A percentile compares a stretch with the other conserved stretches of the same genome.
Evolutionary conservation across 2,329 filamentous ascomycete genomes (phyloP).

Genomic region (Knufia petricola): DNA sequence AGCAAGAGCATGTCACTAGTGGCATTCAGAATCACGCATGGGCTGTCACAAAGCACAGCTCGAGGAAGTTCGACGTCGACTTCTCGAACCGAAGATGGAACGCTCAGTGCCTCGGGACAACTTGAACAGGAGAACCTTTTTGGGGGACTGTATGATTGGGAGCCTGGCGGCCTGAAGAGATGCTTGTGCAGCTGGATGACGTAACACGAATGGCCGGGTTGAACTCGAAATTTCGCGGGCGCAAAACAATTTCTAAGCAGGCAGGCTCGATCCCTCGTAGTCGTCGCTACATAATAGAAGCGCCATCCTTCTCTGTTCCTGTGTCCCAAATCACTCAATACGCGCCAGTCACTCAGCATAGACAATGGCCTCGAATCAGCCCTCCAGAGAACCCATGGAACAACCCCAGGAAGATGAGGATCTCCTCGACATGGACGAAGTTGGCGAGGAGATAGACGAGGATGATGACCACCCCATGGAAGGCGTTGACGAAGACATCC

Average conservation of each 20-base stretch:
- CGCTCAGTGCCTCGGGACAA: too few relatives aligned
- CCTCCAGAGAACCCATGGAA: conserved; percentile 17
- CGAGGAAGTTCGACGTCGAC: too few relatives aligned
- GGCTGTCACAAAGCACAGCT: too few relatives aligned
- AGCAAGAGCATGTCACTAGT: too few relatives aligned
- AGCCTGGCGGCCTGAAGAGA: neutral
- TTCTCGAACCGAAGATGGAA: too few relatives aligned
- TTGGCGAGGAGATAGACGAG: conserved; percentile 63
- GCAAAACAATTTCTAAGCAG: conserved; percentile 9
- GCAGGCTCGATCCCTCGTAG: neutral
- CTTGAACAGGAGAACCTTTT: too few relatives aligned
- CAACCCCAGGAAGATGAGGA: conserved; percentile 42
- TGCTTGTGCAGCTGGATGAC: conserved; percentile 1
- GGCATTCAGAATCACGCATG: too few relatives aligned
- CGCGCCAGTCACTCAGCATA: too few relatives aligned
- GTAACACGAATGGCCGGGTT: neutral
- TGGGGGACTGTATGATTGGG: neutral
- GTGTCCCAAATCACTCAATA: too few relatives aligned
- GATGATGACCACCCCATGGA: conserved; percentile 69
- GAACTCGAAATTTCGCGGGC: neutral
- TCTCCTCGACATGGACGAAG: conserved; percentile 68
- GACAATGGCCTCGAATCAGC: conserved; percentile 13
- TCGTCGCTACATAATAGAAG: too few relatives aligned
- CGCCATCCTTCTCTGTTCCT: too few relatives aligned
- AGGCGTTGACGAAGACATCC: conserved; percentile 49